Evolutionary conservation across 2,329 filamentous ascomycete genomes (phyloP).

Genomic region (Ophiostoma triangulosporum): DNA sequence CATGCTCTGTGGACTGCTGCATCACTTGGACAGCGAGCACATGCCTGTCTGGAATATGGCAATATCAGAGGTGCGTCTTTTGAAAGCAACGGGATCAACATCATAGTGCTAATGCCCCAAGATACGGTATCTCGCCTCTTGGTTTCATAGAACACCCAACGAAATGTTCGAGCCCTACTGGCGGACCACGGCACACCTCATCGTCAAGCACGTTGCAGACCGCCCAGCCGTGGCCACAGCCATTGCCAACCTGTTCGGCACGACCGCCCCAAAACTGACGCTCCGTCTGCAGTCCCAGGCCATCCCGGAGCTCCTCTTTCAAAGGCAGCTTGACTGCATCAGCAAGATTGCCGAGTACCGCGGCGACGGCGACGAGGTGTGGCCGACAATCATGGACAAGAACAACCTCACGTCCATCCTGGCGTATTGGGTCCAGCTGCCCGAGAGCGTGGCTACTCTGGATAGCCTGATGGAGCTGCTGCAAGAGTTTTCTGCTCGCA

Average conservation of each 20-base stretch:
- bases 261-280: constrained; percentile 62
- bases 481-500: constrained; percentile 7
- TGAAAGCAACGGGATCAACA: too few relatives aligned
- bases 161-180: constrained; percentile 78
- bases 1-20: constrained; percentile 11
- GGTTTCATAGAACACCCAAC: constrained; percentile 45
- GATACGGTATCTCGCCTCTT: constrained; percentile 57
- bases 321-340: constrained; percentile 50
- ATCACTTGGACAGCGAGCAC: constrained; percentile 7
- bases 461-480: constrained; percentile 12
- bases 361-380: constrained; percentile 48
- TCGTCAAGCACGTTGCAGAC: constrained; percentile 67
- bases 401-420: constrained; percentile 45
- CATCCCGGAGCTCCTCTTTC: constrained; percentile 73
- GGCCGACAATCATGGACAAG: constrained; percentile 39
- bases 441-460: constrained; percentile 6
- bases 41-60: constrained; percentile 9
- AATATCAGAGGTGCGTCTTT: constrained; percentile 8
- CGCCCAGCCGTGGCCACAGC: constrained; percentile 72
- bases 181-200: constrained; percentile 68
- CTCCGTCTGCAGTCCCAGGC: constrained; percentile 66
- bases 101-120: constrained; percentile 7
- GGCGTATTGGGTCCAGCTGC: constrained; percentile 22
- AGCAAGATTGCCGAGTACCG: constrained; percentile 68
- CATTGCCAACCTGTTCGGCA: constrained; percentile 67